phyloP scores from a whole-genome alignment of 805 yeast species.

The Geotrichum ghanense region DNA sequence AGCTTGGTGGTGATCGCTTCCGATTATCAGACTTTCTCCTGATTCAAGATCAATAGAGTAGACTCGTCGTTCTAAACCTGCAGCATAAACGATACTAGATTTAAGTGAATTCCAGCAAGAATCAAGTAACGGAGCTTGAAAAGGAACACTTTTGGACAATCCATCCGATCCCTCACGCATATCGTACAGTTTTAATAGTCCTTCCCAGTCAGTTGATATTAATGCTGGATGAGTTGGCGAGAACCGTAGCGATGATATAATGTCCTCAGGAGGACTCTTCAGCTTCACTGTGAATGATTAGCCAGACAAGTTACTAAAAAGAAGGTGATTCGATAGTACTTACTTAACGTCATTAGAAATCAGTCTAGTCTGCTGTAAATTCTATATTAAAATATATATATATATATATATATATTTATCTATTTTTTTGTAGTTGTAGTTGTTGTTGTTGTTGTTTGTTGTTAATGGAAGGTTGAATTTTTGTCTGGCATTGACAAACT shows the following conservation, averaged over 20 bases:
- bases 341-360: too few relatives aligned
- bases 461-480: too few relatives aligned
- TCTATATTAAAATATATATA: too few relatives aligned
- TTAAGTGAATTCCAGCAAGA: conserved; percentile 18
- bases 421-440: too few relatives aligned
- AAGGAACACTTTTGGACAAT: conserved; percentile 12
- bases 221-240: conserved; percentile 28
- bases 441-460: too few relatives aligned
- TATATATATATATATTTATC: too few relatives aligned
- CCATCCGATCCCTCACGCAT: conserved; percentile 16
- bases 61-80: conserved; percentile 48
- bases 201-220: conserved; percentile 50
- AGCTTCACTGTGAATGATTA: conserved; percentile 2
- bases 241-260: conserved; percentile 34
- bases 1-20: conserved; percentile 30
- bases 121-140: conserved; percentile 25
- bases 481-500: too few relatives aligned
- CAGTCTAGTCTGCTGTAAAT: too few relatives aligned
- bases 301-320: too few relatives aligned
- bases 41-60: conserved; percentile 41
- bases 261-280: conserved; percentile 26
- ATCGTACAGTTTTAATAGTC: conserved; percentile 34
- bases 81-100: conserved; percentile 25
- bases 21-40: conserved; percentile 18
- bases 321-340: too few relatives aligned